phyloP scores from a whole-genome alignment of 176 grass and related monocot species.

The Carex myosuroides region DNA sequence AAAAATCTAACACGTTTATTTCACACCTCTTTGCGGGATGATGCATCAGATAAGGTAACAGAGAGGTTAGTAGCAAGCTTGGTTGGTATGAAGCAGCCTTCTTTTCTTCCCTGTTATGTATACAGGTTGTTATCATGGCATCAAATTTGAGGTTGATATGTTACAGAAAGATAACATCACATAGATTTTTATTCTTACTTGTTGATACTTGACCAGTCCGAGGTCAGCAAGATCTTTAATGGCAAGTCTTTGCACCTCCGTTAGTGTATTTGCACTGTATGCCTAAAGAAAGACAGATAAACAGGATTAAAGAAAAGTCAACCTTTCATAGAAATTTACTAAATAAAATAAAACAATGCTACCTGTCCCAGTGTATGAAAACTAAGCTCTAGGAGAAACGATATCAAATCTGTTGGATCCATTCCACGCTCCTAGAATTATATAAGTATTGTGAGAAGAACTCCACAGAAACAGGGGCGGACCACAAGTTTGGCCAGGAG shows the following conservation, averaged over 20 bases:
- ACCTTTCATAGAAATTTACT: neutral
- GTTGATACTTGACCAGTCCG: constrained; percentile 70
- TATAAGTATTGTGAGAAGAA: neutral
- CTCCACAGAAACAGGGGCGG: neutral
- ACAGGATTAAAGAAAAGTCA: neutral
- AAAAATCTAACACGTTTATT: neutral
- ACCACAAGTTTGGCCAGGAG: too few relatives aligned
- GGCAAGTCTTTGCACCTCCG: constrained; percentile 60
- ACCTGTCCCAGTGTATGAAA: constrained; percentile 76
- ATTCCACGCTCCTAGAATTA: constrained; percentile 71
- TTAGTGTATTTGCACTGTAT: constrained; percentile 75
- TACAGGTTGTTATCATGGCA: constrained; percentile 7
- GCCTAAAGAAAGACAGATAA: constrained; percentile 38
- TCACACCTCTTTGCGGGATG: constrained; percentile 72
- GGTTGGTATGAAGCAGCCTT: constrained; percentile 94
- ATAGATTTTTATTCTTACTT: constrained; percentile 32
- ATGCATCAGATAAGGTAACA: constrained; percentile 67
- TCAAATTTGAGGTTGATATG: neutral
- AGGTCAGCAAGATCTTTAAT: constrained; percentile 75
- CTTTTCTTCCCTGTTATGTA: constrained; percentile 54
- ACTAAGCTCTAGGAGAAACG: constrained; percentile 89
- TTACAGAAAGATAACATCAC: neutral
- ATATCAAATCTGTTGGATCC: constrained; percentile 85
- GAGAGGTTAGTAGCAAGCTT: constrained; percentile 92
- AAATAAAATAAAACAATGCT: constrained; percentile 22